These are phyloP conservation scores for Diaporthe vexans DNA, from an alignment of 2,329 filamentous ascomycete species.

Conservation along the genomic window DNA sequence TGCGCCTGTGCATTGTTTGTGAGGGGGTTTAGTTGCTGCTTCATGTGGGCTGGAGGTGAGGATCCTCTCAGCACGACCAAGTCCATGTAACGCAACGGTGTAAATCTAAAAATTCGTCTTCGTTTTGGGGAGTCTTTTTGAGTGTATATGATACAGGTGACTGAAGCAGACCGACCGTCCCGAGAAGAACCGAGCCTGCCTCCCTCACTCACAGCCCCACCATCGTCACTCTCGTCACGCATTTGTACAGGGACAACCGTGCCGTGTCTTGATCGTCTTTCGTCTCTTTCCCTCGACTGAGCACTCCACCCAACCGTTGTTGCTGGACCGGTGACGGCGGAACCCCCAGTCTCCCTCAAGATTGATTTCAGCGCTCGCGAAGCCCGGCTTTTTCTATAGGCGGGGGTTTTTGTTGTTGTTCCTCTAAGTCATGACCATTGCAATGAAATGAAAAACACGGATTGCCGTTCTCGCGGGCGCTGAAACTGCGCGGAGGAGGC, in stretches of 20 bases:
- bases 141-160: slow-evolving; percentile 39
- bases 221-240: slow-evolving; percentile 27
- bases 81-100: neutral
- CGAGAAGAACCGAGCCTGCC: slow-evolving; percentile 7
- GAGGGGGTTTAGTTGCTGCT: neutral
- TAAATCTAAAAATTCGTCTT: slow-evolving; percentile 39
- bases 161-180: slow-evolving; percentile 25
- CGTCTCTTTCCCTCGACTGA: neutral
- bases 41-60: no score
- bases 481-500: neutral
- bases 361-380: neutral
- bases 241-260: slow-evolving; percentile 25
- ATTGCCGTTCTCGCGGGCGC: slow-evolving; percentile 7
- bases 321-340: neutral
- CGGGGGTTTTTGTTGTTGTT: neutral
- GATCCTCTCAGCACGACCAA: neutral
- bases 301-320: neutral
- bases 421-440: slow-evolving; percentile 35
- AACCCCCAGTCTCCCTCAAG: neutral
- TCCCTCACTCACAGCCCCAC: neutral
- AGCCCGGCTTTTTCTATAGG: slow-evolving; percentile 34
- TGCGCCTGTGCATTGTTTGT: no score
- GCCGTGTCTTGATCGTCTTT: slow-evolving; percentile 6
- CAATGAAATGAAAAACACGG: slow-evolving; percentile 35
- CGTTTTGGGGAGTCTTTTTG: slow-evolving; percentile 34